Percentiles rank a stretch among this genome's conserved stretches.
These are phyloP conservation scores for Mucor lusitanicus DNA, from an alignment of 371 early-diverging fungal genomes.

Conservation along the genomic window DNA sequence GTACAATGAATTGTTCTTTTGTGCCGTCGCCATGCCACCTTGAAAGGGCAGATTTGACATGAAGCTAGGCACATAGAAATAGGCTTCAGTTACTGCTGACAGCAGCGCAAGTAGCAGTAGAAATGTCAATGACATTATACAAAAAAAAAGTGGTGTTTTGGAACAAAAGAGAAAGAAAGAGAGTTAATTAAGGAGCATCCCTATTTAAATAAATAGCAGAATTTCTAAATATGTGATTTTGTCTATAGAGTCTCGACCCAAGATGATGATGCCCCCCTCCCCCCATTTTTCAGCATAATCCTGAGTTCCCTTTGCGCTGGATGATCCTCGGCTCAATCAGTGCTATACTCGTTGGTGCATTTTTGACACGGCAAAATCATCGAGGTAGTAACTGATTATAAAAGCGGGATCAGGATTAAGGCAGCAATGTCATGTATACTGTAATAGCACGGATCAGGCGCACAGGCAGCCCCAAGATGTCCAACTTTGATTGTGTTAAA, in stretches of 20 bases:
- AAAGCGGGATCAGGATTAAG: too few relatives aligned
- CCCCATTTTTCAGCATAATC: too few relatives aligned
- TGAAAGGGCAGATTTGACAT: constrained; percentile 29
- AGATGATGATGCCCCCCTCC: neutral
- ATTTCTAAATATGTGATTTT: neutral
- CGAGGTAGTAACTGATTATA: too few relatives aligned
- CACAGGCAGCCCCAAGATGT: too few relatives aligned
- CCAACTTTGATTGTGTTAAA: too few relatives aligned
- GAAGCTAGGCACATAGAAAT: constrained; percentile 25
- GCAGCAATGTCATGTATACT: too few relatives aligned
- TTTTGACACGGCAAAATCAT: too few relatives aligned
- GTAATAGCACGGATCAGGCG: too few relatives aligned
- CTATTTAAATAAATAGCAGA: neutral
- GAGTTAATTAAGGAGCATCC: neutral
- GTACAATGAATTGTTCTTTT: constrained; percentile 23
- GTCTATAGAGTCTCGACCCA: neutral
- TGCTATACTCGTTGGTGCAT: too few relatives aligned
- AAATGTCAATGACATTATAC: neutral
- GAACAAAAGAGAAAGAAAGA: neutral
- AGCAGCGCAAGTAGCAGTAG: neutral
- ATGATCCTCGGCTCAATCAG: too few relatives aligned
- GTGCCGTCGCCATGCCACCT: constrained; percentile 29
- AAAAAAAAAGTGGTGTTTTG: neutral
- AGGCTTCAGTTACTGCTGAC: constrained; percentile 9
- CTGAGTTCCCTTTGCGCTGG: too few relatives aligned